A percentile compares a stretch with the other conserved stretches of the same genome.
phyloP scores from a whole-genome alignment of 345 rosid genomes.

The Pistacia vera region DNA sequence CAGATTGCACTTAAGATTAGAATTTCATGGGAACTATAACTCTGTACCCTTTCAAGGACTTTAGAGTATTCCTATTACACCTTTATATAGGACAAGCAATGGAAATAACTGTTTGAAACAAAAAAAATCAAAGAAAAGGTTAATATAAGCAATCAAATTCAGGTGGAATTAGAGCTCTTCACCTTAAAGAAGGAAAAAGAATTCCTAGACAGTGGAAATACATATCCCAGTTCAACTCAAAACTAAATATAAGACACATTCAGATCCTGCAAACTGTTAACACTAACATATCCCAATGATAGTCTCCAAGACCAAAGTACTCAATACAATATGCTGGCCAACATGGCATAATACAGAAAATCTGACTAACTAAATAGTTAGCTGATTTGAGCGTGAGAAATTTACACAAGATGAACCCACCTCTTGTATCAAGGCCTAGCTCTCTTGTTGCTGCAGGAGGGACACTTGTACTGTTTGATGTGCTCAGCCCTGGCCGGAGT shows the following conservation, averaged over 20 bases:
- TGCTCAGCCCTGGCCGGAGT: slow-evolving; percentile 89
- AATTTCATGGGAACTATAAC: not conserved
- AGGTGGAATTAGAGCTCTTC: not conserved
- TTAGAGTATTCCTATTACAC: not conserved
- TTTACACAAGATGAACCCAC: slow-evolving; percentile 16
- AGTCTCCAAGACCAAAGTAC: slow-evolving; percentile 2
- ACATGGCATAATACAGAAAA: slow-evolving; percentile 16
- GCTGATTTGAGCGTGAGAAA: slow-evolving; percentile 8
- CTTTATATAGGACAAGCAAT: not conserved
- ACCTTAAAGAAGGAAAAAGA: not conserved
- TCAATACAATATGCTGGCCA: slow-evolving; percentile 18
- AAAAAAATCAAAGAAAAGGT: too few relatives aligned
- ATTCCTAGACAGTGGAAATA: slow-evolving; percentile 20
- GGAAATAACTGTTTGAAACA: too few relatives aligned
- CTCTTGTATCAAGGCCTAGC: slow-evolving; percentile 50
- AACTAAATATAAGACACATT: slow-evolving; percentile 10
- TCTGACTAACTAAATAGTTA: slow-evolving; percentile 26
- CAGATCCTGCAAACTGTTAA: slow-evolving; percentile 20
- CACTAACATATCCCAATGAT: slow-evolving; percentile 15
- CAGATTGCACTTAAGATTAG: not conserved
- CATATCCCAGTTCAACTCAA: slow-evolving; percentile 12
- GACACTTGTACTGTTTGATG: slow-evolving; percentile 85
- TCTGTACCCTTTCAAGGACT: not conserved
- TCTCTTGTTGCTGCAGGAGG: slow-evolving; percentile 87
- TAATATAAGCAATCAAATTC: too few relatives aligned